A percentile compares a stretch with the other conserved stretches of the same genome.
Evolutionary conservation across 768 basidiomycete genomes (phyloP).

Genomic region (Collybia mongolica): DNA sequence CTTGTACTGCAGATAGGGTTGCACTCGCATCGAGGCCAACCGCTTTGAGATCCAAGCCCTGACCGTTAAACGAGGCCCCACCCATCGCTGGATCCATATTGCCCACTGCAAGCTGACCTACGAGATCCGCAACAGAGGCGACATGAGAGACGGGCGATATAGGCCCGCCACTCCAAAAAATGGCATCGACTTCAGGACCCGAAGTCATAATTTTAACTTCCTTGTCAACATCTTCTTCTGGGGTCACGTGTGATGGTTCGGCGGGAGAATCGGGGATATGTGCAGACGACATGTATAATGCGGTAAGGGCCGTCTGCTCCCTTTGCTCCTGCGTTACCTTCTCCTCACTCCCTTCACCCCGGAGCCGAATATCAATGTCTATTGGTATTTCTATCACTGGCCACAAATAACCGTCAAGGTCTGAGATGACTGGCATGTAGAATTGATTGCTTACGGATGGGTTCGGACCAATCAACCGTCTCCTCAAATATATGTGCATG

Average conservation of each 20-base stretch:
- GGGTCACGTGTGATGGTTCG: conserved; percentile 58
- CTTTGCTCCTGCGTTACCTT: conserved; percentile 71
- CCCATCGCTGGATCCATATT: conserved; percentile 36
- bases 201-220: conserved; percentile 64
- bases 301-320: conserved; percentile 73
- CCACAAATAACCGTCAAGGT: conserved; percentile 12
- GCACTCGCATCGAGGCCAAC: conserved; percentile 45
- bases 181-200: conserved; percentile 62
- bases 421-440: conserved; percentile 1
- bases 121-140: conserved; percentile 67
- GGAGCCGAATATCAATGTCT: conserved; percentile 49
- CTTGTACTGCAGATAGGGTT: conserved; percentile 40
- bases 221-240: conserved; percentile 70
- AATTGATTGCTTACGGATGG: conserved; percentile 59
- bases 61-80: conserved; percentile 27
- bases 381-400: conserved; percentile 64
- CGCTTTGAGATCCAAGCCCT: conserved; percentile 33
- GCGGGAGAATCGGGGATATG: conserved; percentile 80
- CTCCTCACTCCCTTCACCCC: conserved; percentile 71
- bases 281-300: conserved; percentile 65
- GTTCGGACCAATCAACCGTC: conserved; percentile 83
- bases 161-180: conserved; percentile 60
- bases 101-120: conserved; percentile 58
- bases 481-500: conserved; percentile 86
- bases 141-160: conserved; percentile 25